These are phyloP conservation scores for Candida mattraensis DNA, from an alignment of 805 yeast genomes.

Conservation along the genomic window DNA sequence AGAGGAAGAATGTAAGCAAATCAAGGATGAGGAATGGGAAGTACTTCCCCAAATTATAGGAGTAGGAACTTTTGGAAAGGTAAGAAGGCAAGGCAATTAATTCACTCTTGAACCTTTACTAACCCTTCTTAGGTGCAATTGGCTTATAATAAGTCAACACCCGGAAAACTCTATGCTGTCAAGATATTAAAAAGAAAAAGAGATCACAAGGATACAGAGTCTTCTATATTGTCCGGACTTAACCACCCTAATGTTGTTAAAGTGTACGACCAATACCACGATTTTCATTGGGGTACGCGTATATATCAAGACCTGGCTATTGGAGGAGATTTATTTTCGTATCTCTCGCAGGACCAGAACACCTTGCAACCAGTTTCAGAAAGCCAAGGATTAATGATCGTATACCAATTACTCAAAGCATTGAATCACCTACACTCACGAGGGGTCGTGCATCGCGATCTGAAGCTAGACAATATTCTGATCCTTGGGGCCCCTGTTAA, in stretches of 20 bases:
- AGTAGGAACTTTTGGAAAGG: conserved; percentile 59
- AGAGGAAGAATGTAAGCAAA: conserved; percentile 18
- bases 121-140: conserved; percentile 30
- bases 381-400: conserved; percentile 51
- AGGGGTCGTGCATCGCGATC: conserved; percentile 64
- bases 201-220: conserved; percentile 38
- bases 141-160: conserved; percentile 28
- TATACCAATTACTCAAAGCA: conserved; percentile 58
- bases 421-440: conserved; percentile 52
- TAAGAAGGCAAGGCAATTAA: conserved; percentile 20
- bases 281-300: conserved; percentile 78
- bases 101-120: conserved; percentile 4
- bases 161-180: conserved; percentile 44
- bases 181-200: conserved; percentile 37
- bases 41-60: conserved; percentile 46
- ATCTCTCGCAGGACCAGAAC: conserved; percentile 65
- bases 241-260: conserved; percentile 89
- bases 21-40: conserved; percentile 39
- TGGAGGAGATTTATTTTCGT: conserved; percentile 94
- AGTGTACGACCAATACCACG: conserved; percentile 66
- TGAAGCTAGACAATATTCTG: conserved; percentile 67
- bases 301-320: conserved; percentile 93
- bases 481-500: conserved; percentile 53
- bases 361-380: conserved; percentile 46
- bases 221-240: conserved; percentile 56